Evolutionary conservation across 2,329 filamentous ascomycete species (phyloP), one percentile per base, ranked within the genome.

Genomic region (Claviceps sp.): DNA sequence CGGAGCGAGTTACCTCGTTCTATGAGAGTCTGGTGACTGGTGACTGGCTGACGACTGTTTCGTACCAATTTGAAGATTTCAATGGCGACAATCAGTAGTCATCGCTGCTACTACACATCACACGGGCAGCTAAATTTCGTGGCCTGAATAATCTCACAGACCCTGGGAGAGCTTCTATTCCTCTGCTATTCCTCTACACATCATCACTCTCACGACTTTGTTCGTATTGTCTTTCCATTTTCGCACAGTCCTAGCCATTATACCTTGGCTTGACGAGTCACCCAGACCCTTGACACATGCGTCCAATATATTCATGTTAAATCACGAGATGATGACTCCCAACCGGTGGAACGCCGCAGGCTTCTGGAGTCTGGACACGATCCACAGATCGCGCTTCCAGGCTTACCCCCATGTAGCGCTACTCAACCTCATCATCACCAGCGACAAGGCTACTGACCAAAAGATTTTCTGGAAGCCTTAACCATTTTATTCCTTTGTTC

Each of bases 401-500:
- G 47, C 58, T 17, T 47, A 42, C 40, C 45, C 36, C 17, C 50
- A 56, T 51, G 62, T 75, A 17, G 65, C 66, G 16, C 61, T 73
- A 0, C 72, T 71, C 0, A 66, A 74, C 54, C 71, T 74, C 53
- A 73, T 83, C 29, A 77, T 83, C 8, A 77, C 74, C 47, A 80
- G 80, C 3, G 75, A 82, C 52, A 78, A 83, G 57, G 80, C 75
- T 0, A 73, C 75, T 1, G 80, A 80, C 4, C 85, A 85, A 60
- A 82, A 77, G 51, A 83, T 79, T 0, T 83, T 0, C 71, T 85
- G 0, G 78, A 85, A 57, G 80, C 78, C 42, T 80, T 80, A 0
- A 72, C 77, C 5, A 70, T 85, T 1, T 69, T 72, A 0, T 85
- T 85, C 54, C 80, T 1, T 69, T 72, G 0, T 85, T 85, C 54